phyloP scores from a whole-genome alignment of 2,329 filamentous ascomycete species.

The Pezicula carpinea region DNA sequence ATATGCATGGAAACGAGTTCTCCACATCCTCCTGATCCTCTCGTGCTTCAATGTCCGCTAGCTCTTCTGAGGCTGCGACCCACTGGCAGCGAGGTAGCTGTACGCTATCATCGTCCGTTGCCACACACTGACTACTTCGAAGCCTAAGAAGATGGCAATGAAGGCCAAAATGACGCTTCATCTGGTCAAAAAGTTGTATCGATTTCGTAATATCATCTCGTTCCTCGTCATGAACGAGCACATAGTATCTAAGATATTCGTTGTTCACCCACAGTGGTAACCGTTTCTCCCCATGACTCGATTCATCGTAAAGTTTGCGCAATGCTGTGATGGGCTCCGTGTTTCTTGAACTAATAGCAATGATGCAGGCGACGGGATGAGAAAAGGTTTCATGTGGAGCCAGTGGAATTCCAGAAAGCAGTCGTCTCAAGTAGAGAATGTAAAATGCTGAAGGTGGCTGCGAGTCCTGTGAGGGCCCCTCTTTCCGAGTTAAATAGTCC shows the following conservation, averaged over 20 bases:
- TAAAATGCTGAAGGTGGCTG: constrained; percentile 71
- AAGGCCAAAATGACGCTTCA: constrained; percentile 97
- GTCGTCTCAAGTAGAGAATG: constrained; percentile 73
- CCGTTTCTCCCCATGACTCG: constrained; percentile 68
- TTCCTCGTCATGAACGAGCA: constrained; percentile 94
- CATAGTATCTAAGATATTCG: constrained; percentile 93
- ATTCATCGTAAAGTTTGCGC: constrained; percentile 76
- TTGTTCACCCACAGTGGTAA: constrained; percentile 84
- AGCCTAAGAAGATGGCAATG: constrained; percentile 90
- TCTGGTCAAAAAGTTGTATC: constrained; percentile 89
- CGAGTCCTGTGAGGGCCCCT: constrained; percentile 22
- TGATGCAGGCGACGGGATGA: constrained; percentile 90
- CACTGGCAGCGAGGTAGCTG: constrained; percentile 79
- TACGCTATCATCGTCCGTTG: constrained; percentile 88
- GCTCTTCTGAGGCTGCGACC: constrained; percentile 82
- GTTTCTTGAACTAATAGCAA: constrained; percentile 90
- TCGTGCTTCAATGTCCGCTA: constrained; percentile 66
- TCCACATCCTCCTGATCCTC: constrained; percentile 67
- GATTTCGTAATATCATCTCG: constrained; percentile 87
- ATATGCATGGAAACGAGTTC: constrained; percentile 72
- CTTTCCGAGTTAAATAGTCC: constrained; percentile 33
- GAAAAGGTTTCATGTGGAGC: constrained; percentile 88
- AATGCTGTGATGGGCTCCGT: constrained; percentile 80
- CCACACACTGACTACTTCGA: constrained; percentile 76
- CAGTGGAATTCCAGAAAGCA: constrained; percentile 75